Percentiles rank a stretch among this genome's conserved stretches.
Evolutionary conservation across 2,329 filamentous ascomycete species (phyloP).

Genomic region (Fusarium sp.): DNA sequence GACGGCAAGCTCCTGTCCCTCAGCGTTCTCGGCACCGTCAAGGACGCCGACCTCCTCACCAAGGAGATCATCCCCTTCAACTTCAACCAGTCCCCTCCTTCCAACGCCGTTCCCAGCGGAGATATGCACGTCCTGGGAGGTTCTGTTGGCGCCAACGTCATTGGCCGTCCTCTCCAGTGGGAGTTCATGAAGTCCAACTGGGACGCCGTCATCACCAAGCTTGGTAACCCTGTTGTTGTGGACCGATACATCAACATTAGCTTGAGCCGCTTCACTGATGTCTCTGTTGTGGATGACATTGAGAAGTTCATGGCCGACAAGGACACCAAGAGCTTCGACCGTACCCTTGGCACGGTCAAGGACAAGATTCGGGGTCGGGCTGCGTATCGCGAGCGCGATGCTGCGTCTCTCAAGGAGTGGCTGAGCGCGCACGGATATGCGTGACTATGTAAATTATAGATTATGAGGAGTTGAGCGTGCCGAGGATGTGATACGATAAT

Average conservation of each 20-base stretch:
- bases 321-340: constrained; percentile 88
- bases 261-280: constrained; percentile 84
- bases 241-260: constrained; percentile 89
- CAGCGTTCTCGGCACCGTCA: constrained; percentile 80
- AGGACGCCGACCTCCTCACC: constrained; percentile 77
- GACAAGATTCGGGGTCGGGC: constrained; percentile 90
- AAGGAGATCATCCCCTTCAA: constrained; percentile 82
- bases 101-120: constrained; percentile 81
- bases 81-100: constrained; percentile 74
- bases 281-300: constrained; percentile 81
- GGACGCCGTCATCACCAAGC: constrained; percentile 78
- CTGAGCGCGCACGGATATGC: constrained; percentile 68
- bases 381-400: constrained; percentile 85
- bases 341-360: constrained; percentile 86
- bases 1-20: constrained; percentile 93
- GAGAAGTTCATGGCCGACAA: constrained; percentile 87
- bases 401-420: constrained; percentile 83
- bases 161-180: constrained; percentile 85
- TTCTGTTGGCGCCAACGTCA: constrained; percentile 80
- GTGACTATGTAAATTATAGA: constrained; percentile 53
- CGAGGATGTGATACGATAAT: constrained; percentile 5
- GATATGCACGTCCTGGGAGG: constrained; percentile 89
- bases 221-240: constrained; percentile 88
- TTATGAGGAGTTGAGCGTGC: constrained; percentile 10
- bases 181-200: constrained; percentile 89